A percentile compares a stretch with the other conserved stretches of the same genome.
These are phyloP conservation scores for Tieghemiomyces parasiticus DNA, from an alignment of 192 early-diverging fungal genomes.

Conservation along the genomic window DNA sequence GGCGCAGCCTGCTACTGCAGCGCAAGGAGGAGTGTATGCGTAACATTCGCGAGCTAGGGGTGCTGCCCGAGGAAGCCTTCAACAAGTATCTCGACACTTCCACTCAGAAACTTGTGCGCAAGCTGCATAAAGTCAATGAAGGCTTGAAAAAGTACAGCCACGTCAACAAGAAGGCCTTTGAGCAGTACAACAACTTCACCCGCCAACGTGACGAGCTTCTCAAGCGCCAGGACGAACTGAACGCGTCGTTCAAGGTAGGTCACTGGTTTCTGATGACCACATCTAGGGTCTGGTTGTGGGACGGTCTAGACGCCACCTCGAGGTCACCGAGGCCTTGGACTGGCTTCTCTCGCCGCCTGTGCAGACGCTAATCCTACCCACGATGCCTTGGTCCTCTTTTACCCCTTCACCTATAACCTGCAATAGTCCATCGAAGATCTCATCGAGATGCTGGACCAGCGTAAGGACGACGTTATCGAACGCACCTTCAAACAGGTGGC, in stretches of 20 bases:
- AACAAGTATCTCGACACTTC: slow-evolving; percentile 13
- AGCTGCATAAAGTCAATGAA: slow-evolving; percentile 69
- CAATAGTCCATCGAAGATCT: slow-evolving; percentile 65
- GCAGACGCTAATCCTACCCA: no score
- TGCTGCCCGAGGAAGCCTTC: slow-evolving; percentile 86
- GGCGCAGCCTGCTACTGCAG: slow-evolving; percentile 50
- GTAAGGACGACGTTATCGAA: slow-evolving; percentile 96
- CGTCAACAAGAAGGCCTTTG: slow-evolving; percentile 98
- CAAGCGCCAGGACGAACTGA: slow-evolving; percentile 75
- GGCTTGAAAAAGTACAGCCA: slow-evolving; percentile 77
- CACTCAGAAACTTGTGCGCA: slow-evolving; percentile 28
- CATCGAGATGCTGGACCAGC: slow-evolving; percentile 79
- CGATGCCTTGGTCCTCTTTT: no score
- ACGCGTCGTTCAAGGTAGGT: slow-evolving; percentile 50
- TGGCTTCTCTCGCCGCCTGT: no score
- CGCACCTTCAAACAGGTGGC: slow-evolving; percentile 90
- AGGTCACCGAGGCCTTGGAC: no score
- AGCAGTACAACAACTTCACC: slow-evolving; percentile 91
- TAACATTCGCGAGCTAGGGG: slow-evolving; percentile 88
- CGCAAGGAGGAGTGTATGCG: slow-evolving; percentile 76
- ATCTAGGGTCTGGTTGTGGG: neutral
- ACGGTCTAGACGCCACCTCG: no score
- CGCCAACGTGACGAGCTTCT: slow-evolving; percentile 72
- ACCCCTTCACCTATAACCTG: no score
- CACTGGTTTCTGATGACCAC: neutral